Evolutionary conservation across 148 eudicot species (phyloP).

Genomic region (Polygonum maritimum): DNA sequence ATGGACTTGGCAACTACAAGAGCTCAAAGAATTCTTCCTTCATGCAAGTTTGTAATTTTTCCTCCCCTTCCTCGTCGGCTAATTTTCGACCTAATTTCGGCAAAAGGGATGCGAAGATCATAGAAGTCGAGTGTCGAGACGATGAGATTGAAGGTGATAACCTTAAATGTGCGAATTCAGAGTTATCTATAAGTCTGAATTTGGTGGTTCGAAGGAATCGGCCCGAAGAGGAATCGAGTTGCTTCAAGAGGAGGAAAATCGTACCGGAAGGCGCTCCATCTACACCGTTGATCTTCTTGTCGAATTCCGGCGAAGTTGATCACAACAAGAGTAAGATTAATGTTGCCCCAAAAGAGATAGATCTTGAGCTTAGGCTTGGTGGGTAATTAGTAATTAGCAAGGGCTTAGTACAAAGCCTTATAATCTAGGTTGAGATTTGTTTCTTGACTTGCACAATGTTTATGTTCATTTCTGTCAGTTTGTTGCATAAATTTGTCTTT

Average conservation of each 20-base stretch:
- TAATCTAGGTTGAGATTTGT: neutral
- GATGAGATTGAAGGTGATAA: conserved; percentile 5
- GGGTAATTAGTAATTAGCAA: conserved; percentile 5
- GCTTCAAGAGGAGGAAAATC: conserved; percentile 28
- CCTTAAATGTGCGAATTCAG: neutral
- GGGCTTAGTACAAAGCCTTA: neutral
- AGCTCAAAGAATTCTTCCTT: neutral
- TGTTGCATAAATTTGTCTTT: neutral
- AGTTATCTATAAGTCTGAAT: conserved; percentile 27
- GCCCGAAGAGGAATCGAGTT: conserved; percentile 4
- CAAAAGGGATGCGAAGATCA: neutral
- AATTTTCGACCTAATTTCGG: neutral
- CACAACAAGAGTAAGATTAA: conserved; percentile 26
- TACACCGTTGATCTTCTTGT: conserved; percentile 1
- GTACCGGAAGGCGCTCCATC: neutral
- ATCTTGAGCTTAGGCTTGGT: conserved; percentile 90
- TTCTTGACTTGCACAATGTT: neutral
- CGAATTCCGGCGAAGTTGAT: neutral
- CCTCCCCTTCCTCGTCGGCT: neutral
- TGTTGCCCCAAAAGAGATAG: conserved; percentile 25
- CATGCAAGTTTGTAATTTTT: neutral
- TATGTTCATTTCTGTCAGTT: neutral
- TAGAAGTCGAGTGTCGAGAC: neutral
- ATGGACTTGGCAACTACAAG: neutral
- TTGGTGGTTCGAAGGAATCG: neutral